Base-by-base conservation (phyloP, 495 filamentous ascomycete species). In the Podospora didyma region DNA sequence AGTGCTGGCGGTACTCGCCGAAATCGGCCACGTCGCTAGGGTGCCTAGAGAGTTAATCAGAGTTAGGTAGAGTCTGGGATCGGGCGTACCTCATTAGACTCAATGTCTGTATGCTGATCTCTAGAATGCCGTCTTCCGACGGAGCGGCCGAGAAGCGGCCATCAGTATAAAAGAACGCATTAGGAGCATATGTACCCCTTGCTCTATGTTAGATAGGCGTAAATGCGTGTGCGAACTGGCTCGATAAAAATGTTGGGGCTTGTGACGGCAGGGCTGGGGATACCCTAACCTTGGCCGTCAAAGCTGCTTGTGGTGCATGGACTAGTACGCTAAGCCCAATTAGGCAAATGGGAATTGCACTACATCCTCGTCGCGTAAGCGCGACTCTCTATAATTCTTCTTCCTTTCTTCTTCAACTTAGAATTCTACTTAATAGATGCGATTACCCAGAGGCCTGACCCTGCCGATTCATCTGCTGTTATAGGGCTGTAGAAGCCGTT, bases 221-320 rank as follows among this genome's bases (percentile, higher is more conserved):
- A 19, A 24, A 47, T 47, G 46, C 46, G 46, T 47, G 46, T 47
- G 46, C 46, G 46, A 22, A 47, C 22, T 47, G 46, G 46, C 22
- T 47, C 46, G 22, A 47, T 19, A 22, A 22, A 11, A 19, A 47
- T 47, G 46, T 22, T 47, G 22, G 46, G 22, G n/a, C n/a, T n/a
- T n/a, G n/a, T n/a, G n/a, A n/a, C n/a, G n/a, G n/a, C n/a, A n/a
- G n/a, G n/a, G n/a, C n/a, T n/a, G n/a, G n/a, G n/a, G n/a, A n/a
- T n/a, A n/a, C n/a, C n/a, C n/a, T n/a, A n/a, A n/a, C n/a, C n/a
- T n/a, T n/a, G n/a, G n/a, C n/a, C n/a, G n/a, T n/a, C n/a, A n/a
- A n/a, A n/a, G n/a, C n/a, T n/a, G n/a, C n/a, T n/a, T n/a, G n/a
- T n/a, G n/a, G n/a, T n/a, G n/a, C n/a, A n/a, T n/a, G n/a, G n/a